These are phyloP conservation scores for Gautieria morchelliformis DNA, from an alignment of 768 basidiomycete genomes.

Conservation along the genomic window DNA sequence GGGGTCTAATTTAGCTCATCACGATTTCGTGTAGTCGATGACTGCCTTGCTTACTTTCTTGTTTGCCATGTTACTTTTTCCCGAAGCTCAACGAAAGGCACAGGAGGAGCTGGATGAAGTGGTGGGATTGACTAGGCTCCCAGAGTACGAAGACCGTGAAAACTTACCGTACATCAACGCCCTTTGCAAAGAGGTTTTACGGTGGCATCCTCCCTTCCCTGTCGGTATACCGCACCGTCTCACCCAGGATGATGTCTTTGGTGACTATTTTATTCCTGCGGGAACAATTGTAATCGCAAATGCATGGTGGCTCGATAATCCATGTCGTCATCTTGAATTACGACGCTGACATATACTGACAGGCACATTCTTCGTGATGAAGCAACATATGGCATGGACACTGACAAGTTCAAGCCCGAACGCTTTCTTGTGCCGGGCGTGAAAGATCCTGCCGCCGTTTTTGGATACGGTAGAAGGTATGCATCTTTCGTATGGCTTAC, in stretches of 20 bases:
- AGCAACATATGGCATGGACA: constrained; percentile 25
- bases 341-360: background rate
- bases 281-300: constrained; percentile 7
- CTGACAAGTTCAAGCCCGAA: constrained; percentile 30
- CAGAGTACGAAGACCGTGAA: constrained; percentile 23
- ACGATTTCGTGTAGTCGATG: background rate
- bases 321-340: background rate
- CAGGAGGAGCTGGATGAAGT: constrained; percentile 11
- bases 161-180: constrained; percentile 7
- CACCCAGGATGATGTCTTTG: constrained; percentile 4
- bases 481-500: background rate
- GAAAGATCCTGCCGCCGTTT: constrained; percentile 1
- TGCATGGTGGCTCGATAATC: background rate
- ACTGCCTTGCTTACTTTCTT: constrained; percentile 3
- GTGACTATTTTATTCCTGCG: constrained; percentile 5
- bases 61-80: constrained; percentile 8
- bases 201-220: constrained; percentile 17
- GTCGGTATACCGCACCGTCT: constrained; percentile 4
- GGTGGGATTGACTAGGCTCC: constrained; percentile 8
- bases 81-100: constrained; percentile 9
- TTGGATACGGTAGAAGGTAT: constrained; percentile 16
- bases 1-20: background rate
- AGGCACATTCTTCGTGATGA: constrained; percentile 29
- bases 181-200: constrained; percentile 22
- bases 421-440: constrained; percentile 20